phyloP scores from a whole-genome alignment of 2,329 filamentous ascomycete species.

The Verruconis gallopava region DNA sequence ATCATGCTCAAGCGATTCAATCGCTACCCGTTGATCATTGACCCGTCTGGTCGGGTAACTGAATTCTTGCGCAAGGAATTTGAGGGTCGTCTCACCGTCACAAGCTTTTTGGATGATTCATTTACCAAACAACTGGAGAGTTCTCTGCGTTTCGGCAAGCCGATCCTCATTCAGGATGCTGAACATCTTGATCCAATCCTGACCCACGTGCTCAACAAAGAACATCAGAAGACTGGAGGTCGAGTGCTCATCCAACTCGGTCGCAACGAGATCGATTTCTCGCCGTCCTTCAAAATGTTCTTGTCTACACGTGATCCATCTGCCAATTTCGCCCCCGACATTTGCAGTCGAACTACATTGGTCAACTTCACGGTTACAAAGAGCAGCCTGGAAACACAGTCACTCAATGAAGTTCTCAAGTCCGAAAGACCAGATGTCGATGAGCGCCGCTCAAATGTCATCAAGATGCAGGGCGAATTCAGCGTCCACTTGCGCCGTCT shows the following conservation, averaged over 20 bases:
- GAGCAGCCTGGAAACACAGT: conserved; percentile 96
- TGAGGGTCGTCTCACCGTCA: conserved; percentile 87
- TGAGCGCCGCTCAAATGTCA: conserved; percentile 87
- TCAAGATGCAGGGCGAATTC: conserved; percentile 98
- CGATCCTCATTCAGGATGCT: conserved; percentile 95
- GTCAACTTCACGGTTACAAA: conserved; percentile 99
- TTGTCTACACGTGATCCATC: conserved; percentile 93
- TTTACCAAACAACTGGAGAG: conserved; percentile 98
- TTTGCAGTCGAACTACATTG: conserved; percentile 96
- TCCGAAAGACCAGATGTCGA: conserved; percentile 96
- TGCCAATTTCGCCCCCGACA: conserved; percentile 85
- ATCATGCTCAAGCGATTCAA: conserved; percentile 98
- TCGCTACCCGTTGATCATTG: conserved; percentile 93
- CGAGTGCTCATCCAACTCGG: conserved; percentile 96
- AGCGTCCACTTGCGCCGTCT: conserved; percentile 93
- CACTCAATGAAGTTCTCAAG: conserved; percentile 92
- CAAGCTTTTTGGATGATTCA: conserved; percentile 93
- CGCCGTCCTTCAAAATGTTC: conserved; percentile 88
- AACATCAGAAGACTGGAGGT: conserved; percentile 96
- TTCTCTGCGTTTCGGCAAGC: conserved; percentile 92
- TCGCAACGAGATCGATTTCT: conserved; percentile 98
- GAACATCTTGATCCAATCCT: conserved; percentile 94
- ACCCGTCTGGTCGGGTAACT: conserved; percentile 85
- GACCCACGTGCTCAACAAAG: conserved; percentile 97
- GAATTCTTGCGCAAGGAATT: conserved; percentile 93